These are phyloP conservation scores for Abortiporus biennis DNA, from an alignment of 1,284 basidiomycete genomes.

Conservation along the genomic window DNA sequence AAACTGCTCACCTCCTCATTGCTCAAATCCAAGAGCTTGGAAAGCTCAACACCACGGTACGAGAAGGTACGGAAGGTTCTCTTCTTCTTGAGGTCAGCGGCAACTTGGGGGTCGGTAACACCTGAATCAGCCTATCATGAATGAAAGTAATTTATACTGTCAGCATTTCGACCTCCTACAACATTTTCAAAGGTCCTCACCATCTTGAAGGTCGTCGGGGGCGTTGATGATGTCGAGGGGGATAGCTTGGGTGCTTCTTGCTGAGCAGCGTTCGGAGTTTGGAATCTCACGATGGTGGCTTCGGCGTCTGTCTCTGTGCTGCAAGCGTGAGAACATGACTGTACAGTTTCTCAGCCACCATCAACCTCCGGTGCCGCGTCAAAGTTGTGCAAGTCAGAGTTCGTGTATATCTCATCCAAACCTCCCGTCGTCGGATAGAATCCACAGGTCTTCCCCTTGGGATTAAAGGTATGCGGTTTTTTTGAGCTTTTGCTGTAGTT, in stretches of 20 bases:
- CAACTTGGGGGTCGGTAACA: slow-evolving; percentile 82
- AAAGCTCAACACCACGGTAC: slow-evolving; percentile 96
- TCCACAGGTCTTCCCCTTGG: slow-evolving; percentile 82
- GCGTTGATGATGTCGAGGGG: slow-evolving; percentile 23
- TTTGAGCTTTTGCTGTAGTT: slow-evolving; percentile 2
- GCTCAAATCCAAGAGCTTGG: slow-evolving; percentile 93
- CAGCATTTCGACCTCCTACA: slow-evolving; percentile 16
- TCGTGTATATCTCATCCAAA: slow-evolving; percentile 4
- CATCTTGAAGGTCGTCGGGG: slow-evolving; percentile 46
- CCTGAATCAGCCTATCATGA: slow-evolving; percentile 61
- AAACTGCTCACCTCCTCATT: slow-evolving; percentile 78
- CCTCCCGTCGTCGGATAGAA: slow-evolving; percentile 62
- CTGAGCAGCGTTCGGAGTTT: slow-evolving; percentile 30
- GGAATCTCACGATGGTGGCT: no score
- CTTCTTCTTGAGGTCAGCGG: slow-evolving; percentile 95
- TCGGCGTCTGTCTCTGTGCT: no score
- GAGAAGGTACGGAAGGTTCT: slow-evolving; percentile 98
- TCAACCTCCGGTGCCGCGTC: slow-evolving; percentile 2
- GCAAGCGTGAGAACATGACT: slow-evolving; percentile 41
- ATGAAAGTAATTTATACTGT: slow-evolving; percentile 10
- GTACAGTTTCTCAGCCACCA: slow-evolving; percentile 43
- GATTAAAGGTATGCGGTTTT: slow-evolving; percentile 70
- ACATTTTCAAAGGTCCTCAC: slow-evolving; percentile 30
- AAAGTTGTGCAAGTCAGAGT: neutral
- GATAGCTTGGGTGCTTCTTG: slow-evolving; percentile 17